These are phyloP conservation scores for Ichthyophthirius multifiliis DNA, from an alignment of 169 alveolate species.

Conservation along the genomic window DNA sequence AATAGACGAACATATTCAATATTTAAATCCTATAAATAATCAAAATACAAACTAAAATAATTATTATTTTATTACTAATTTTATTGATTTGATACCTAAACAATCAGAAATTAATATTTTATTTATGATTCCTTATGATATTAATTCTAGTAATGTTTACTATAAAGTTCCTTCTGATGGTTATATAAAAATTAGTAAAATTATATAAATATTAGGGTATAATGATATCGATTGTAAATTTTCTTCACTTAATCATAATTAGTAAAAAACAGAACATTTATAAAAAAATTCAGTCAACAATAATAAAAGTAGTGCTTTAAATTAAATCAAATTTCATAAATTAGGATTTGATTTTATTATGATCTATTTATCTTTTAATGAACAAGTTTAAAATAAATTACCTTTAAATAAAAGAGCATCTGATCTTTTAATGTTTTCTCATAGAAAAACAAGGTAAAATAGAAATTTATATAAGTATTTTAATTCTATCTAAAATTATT, in stretches of 20 bases:
- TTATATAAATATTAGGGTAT: neutral
- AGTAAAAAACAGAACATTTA: neutral
- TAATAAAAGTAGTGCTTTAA: neutral
- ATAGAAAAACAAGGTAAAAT: neutral
- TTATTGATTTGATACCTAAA: neutral
- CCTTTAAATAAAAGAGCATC: neutral
- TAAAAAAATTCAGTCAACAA: neutral
- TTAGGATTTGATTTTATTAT: neutral
- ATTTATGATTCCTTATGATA: neutral
- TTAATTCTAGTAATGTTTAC: neutral
- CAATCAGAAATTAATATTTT: neutral
- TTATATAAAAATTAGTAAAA: neutral
- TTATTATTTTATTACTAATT: neutral
- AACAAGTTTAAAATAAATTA: neutral
- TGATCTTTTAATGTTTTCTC: neutral
- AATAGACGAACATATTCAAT: neutral
- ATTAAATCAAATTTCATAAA: neutral
- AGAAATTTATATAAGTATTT: too few relatives aligned
- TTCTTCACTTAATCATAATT: neutral
- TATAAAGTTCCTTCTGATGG: neutral
- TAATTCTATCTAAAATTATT: too few relatives aligned
- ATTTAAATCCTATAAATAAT: neutral
- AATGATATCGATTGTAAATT: neutral
- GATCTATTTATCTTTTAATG: neutral
- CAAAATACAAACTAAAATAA: too few relatives aligned